phyloP scores from a whole-genome alignment of 163 green algal species.

The Chloromonas sp. region DNA sequence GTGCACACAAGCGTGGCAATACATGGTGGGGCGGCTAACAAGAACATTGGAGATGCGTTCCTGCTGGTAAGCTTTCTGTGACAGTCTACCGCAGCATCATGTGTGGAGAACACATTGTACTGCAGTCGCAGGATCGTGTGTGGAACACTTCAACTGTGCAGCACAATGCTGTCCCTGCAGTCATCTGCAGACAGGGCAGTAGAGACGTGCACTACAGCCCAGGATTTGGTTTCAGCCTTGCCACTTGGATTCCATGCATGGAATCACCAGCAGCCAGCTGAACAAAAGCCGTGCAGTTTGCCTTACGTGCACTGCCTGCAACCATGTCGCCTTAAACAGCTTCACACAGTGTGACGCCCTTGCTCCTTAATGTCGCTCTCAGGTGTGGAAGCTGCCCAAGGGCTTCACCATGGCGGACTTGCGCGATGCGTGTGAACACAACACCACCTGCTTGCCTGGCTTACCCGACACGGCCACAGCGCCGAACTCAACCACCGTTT shows the following conservation, averaged over 20 bases:
- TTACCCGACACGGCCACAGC: too few species aligned
- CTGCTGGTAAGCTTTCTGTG: constrained; percentile 61
- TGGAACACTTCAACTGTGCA: too few species aligned
- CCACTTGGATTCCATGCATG: too few species aligned
- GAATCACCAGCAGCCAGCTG: too few species aligned
- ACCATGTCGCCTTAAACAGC: too few species aligned
- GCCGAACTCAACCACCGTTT: too few species aligned
- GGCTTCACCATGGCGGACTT: constrained; percentile 28
- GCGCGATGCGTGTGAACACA: background rate
- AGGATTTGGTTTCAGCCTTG: too few species aligned
- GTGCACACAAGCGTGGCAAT: constrained; percentile 82
- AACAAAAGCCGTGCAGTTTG: background rate
- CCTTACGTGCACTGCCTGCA: background rate
- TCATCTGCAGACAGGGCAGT: too few species aligned
- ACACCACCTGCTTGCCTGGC: background rate
- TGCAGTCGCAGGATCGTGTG: background rate
- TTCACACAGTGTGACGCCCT: too few species aligned
- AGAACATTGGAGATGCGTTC: constrained; percentile 97
- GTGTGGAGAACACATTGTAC: background rate
- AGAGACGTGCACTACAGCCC: too few species aligned
- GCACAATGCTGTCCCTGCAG: too few species aligned
- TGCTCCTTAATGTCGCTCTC: too few species aligned
- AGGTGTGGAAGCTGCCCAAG: constrained; percentile 77
- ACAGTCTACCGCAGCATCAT: background rate
- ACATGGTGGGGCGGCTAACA: constrained; percentile 90